phyloP scores from a whole-genome alignment of 345 rosid genomes.

The Erucastrum elatum region DNA sequence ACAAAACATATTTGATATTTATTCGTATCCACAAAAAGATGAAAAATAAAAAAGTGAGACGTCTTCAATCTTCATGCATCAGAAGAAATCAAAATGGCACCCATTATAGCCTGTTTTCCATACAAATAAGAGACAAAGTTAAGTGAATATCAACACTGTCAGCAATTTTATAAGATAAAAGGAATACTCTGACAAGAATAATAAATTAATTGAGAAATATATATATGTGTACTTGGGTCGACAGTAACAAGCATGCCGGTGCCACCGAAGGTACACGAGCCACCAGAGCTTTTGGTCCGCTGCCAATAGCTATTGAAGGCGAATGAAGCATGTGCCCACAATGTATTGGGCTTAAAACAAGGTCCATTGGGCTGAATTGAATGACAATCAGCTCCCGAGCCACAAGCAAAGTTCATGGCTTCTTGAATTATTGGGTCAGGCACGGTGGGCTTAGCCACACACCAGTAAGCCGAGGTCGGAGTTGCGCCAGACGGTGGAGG shows the following conservation, averaged over 20 bases:
- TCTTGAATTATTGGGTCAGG: constrained; percentile 92
- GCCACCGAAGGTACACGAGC: constrained; percentile 91
- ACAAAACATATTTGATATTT: constrained; percentile 27
- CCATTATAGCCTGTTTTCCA: constrained; percentile 53
- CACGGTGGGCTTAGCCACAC: constrained; percentile 90
- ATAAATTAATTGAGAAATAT: not conserved
- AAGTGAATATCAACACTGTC: not conserved
- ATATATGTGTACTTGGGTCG: constrained; percentile 66
- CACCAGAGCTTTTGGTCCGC: constrained; percentile 69
- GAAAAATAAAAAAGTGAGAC: constrained; percentile 3
- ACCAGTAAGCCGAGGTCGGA: constrained; percentile 66
- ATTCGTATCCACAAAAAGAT: constrained; percentile 25
- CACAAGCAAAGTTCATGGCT: constrained; percentile 96
- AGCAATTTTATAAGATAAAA: not conserved
- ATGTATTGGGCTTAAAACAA: constrained; percentile 73
- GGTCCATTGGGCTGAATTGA: constrained; percentile 66
- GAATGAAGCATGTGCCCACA: constrained; percentile 82
- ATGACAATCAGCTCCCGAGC: constrained; percentile 84
- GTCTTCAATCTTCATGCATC: constrained; percentile 30
- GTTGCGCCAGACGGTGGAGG: constrained; percentile 54
- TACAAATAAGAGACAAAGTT: not conserved
- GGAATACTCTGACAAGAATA: not conserved
- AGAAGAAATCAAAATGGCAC: constrained; percentile 54
- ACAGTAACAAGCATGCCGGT: constrained; percentile 85
- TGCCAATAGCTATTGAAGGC: constrained; percentile 98